These are phyloP conservation scores for Nothopassalora personata DNA, from an alignment of 2,329 filamentous ascomycete species.

Conservation along the genomic window DNA sequence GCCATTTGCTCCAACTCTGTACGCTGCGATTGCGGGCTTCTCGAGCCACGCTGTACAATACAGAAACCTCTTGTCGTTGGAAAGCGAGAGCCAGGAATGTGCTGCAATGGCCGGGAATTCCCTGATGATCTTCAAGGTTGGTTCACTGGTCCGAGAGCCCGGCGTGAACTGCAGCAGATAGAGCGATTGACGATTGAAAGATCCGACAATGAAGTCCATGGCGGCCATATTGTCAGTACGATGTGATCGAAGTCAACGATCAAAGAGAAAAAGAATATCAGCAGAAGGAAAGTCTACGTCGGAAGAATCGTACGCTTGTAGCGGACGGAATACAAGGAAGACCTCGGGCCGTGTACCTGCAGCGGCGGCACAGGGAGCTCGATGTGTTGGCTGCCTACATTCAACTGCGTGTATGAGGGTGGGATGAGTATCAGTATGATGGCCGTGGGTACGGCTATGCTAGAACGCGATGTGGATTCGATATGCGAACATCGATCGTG, in stretches of 20 bases:
- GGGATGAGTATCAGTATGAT: no score
- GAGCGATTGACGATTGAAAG: conserved; percentile 30
- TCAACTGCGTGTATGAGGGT: no score
- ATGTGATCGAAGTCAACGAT: background rate
- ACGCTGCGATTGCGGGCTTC: conserved; percentile 30
- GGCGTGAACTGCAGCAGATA: conserved; percentile 31
- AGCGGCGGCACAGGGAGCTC: background rate
- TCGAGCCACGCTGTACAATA: conserved; percentile 36
- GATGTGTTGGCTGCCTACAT: background rate
- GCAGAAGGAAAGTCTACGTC: background rate
- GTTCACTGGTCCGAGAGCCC: conserved; percentile 8
- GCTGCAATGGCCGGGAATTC: conserved; percentile 30
- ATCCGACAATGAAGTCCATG: conserved; percentile 35
- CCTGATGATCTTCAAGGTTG: conserved; percentile 21
- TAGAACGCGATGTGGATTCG: no score
- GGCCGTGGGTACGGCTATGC: no score
- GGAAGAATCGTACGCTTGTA: background rate
- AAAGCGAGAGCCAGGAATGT: conserved; percentile 34
- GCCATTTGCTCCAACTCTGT: conserved; percentile 22
- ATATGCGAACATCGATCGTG: no score
- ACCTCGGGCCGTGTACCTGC: conserved; percentile 1
- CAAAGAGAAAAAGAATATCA: no score
- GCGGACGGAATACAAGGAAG: background rate
- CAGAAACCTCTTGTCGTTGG: conserved; percentile 24
- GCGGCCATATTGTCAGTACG: background rate